A percentile compares a stretch with the other conserved stretches of the same genome.
These are phyloP conservation scores for Nigrograna mackinnonii DNA, from an alignment of 2,329 filamentous ascomycete species.

Conservation along the genomic window DNA sequence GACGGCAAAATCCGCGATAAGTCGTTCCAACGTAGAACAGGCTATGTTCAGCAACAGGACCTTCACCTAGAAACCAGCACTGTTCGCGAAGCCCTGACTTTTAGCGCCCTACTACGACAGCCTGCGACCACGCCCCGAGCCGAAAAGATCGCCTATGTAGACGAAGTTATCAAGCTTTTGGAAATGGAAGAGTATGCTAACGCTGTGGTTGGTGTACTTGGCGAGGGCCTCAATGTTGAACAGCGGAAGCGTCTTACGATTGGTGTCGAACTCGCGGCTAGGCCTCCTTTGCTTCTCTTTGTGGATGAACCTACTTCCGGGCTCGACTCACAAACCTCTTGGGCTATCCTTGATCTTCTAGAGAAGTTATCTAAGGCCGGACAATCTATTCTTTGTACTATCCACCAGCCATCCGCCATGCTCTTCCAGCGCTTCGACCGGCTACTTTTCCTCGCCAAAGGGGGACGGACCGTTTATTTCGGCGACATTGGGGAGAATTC, in stretches of 20 bases:
- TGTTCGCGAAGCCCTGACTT: conserved; percentile 73
- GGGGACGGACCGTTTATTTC: conserved; percentile 72
- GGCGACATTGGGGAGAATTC: conserved; percentile 65
- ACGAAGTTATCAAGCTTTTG: conserved; percentile 82
- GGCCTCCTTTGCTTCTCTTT: conserved; percentile 33
- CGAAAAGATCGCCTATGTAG: conserved; percentile 84
- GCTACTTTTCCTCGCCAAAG: conserved; percentile 71
- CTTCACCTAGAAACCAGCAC: conserved; percentile 61
- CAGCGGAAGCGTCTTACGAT: conserved; percentile 67
- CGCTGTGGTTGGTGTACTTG: conserved; percentile 82
- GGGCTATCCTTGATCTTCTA: conserved; percentile 83
- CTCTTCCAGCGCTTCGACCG: conserved; percentile 86
- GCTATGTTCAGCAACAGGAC: conserved; percentile 58
- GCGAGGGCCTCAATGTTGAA: conserved; percentile 74
- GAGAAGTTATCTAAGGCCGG: conserved; percentile 84
- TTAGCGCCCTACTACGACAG: conserved; percentile 79
- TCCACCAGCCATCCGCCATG: conserved; percentile 90
- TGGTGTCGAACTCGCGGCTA: conserved; percentile 50
- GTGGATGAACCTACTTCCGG: conserved; percentile 75
- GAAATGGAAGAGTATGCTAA: conserved; percentile 88
- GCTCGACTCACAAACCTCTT: conserved; percentile 87
- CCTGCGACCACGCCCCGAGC: conserved; percentile 66
- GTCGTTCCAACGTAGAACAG: conserved; percentile 82
- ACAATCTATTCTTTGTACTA: conserved; percentile 82
- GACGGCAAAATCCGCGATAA: conserved; percentile 68